phyloP scores from a whole-genome alignment of 176 grass and related monocot species.

The Areca catechu region DNA sequence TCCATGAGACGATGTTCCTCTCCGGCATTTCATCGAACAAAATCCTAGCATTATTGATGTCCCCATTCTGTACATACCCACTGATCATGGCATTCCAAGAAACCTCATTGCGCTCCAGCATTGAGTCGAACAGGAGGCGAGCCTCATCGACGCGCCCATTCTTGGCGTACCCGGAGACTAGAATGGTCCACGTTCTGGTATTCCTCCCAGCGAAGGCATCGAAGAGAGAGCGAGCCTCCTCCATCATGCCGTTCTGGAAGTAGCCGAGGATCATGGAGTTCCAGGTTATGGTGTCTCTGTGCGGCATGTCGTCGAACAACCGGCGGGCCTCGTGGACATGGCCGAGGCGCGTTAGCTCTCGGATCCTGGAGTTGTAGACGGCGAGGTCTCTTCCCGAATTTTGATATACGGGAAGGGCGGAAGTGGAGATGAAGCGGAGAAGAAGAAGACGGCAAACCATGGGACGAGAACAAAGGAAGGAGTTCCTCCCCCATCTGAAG shows the following conservation, averaged over 20 bases:
- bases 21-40: conserved; percentile 47
- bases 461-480: too few relatives aligned
- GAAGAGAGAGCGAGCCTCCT: conserved; percentile 12
- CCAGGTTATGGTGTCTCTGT: conserved; percentile 5
- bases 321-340: conserved; percentile 29
- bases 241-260: conserved; percentile 20
- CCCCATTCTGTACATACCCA: conserved; percentile 41
- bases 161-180: conserved; percentile 17
- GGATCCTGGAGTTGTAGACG: conserved; percentile 17
- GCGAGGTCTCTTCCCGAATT: too few relatives aligned
- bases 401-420: too few relatives aligned
- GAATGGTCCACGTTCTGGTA: conserved; percentile 18
- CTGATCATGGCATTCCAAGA: conserved; percentile 59
- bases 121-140: conserved; percentile 14
- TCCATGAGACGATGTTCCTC: conserved; percentile 43
- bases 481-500: too few relatives aligned
- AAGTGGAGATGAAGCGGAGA: too few relatives aligned
- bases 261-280: conserved; percentile 28
- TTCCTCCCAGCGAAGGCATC: conserved; percentile 18
- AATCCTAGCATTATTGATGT: conserved; percentile 29
- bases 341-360: conserved; percentile 32
- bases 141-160: conserved; percentile 8
- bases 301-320: conserved; percentile 40
- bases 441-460: too few relatives aligned
- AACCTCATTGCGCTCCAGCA: conserved; percentile 31